Percentiles rank a stretch among this genome's conserved stretches.
These are phyloP conservation scores for Rhizoclosmatium globosum DNA, from an alignment of 192 early-diverging fungal species.

Conservation along the genomic window DNA sequence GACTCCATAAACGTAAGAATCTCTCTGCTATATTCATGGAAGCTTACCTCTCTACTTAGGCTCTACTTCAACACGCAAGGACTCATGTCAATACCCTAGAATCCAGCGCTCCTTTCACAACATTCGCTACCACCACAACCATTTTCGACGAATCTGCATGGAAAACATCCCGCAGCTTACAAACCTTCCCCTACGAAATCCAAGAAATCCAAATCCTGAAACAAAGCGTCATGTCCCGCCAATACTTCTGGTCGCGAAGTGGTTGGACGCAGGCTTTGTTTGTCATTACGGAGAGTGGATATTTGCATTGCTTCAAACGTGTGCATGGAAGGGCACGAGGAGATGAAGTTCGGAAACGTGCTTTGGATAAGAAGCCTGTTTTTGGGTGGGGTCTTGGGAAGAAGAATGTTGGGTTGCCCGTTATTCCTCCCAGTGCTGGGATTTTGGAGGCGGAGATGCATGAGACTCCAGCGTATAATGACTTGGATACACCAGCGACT, in stretches of 20 bases:
- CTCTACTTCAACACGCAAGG: slow-evolving; percentile 7
- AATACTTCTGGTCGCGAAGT: slow-evolving; percentile 26
- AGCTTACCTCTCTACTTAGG: slow-evolving; percentile 22
- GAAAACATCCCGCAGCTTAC: slow-evolving; percentile 20
- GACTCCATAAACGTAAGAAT: slow-evolving; percentile 17
- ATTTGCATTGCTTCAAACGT: slow-evolving; percentile 48
- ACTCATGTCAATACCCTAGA: neutral
- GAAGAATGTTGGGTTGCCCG: neutral
- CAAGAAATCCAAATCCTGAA: slow-evolving; percentile 46
- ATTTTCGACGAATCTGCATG: slow-evolving; percentile 21
- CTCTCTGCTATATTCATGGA: neutral
- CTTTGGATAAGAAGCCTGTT: neutral
- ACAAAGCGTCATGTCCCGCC: slow-evolving; percentile 41
- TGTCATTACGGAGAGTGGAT: slow-evolving; percentile 50
- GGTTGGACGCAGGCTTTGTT: slow-evolving; percentile 41
- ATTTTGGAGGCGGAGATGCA: slow-evolving; percentile 1
- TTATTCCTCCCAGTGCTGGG: slow-evolving; percentile 16
- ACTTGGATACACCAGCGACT: slow-evolving; percentile 23
- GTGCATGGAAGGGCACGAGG: slow-evolving; percentile 26
- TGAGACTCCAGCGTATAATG: slow-evolving; percentile 24
- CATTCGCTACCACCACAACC: slow-evolving; percentile 19
- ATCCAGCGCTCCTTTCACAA: slow-evolving; percentile 33
- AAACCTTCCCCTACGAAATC: slow-evolving; percentile 39
- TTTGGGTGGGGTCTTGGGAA: neutral
- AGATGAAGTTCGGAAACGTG: neutral